Conservation (phyloP, 2,329 filamentous ascomycete genomes). For the Camillea tinctor region DNA sequence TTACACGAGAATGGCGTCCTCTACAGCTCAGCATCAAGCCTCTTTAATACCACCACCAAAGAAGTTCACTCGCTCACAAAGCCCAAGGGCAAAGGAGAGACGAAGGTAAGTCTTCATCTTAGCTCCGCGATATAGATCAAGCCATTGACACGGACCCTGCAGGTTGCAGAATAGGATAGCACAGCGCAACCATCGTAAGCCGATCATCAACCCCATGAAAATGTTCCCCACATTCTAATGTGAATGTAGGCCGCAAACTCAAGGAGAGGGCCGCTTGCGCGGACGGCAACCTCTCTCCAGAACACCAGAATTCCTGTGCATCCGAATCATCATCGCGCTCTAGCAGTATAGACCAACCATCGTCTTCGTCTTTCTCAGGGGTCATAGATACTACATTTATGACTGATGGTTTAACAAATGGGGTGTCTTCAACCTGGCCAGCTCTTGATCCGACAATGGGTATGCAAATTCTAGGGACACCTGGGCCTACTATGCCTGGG, state of each 20-base stretch:
- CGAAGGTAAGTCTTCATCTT: background rate
- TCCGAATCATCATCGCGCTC: background rate
- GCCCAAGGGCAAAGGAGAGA: conserved; percentile 4
- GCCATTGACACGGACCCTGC: background rate
- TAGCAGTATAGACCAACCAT: background rate
- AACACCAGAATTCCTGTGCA: background rate
- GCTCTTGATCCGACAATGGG: background rate
- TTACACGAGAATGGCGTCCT: background rate
- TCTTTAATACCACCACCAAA: background rate
- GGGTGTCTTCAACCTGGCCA: background rate
- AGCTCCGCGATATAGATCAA: background rate
- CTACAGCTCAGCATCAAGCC: background rate
- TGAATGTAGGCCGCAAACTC: conserved; percentile 1
- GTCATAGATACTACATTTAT: background rate
- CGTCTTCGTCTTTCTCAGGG: background rate
- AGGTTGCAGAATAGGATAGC: conserved; percentile 3
- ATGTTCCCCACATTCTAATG: background rate
- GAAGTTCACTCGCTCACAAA: conserved; percentile 3
- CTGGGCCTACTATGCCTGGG: background rate
- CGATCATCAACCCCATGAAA: background rate
- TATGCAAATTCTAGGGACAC: background rate
- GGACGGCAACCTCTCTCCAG: background rate
- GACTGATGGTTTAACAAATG: background rate
- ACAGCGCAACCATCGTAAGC: conserved; percentile 3
- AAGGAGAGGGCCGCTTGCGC: background rate